Base-by-base conservation (phyloP, 352 stramenopile genomes). In the Globisporangium mamillatum region DNA sequence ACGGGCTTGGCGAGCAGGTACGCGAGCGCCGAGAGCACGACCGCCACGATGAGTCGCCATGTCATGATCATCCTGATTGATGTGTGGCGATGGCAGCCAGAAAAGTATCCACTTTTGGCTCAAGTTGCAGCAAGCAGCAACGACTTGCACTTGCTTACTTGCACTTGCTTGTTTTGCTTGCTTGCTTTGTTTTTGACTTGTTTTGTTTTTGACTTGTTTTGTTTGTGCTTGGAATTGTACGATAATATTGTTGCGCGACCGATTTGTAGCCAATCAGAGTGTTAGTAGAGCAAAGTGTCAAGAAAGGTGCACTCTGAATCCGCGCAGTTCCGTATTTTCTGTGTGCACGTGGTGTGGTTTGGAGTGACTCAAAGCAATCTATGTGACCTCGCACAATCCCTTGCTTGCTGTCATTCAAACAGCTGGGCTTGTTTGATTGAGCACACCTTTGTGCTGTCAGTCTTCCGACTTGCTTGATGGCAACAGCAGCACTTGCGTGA, bases 21-120 rank as follows among this genome's bases (percentile, higher is more conserved):
- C n/a, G 82, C 78, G 46, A 64, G 80, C 20, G 82, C 29, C 10
- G 70, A 72, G 44, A 74, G 63, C 60, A 89, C 64, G 48, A 71
- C 72, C 70, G 81, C 78, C 54, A 87, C 68, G 34, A 80, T 76
- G 54, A 90, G 58, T 12, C 85, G 85, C 81, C 85, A 91, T 36
- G 75, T 71, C 60, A 75, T 69, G 64, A 89, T 72, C 74, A 84
- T 80, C 1, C 69, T 29, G 20, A 38, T 38, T 9, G 32, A 38
- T 36, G 55, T 46, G 53, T 24, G 53, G 10, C 25, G 25, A 20
- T 1, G 27, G 12, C 52, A 38, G 20, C 10, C 10, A 56, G 16
- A 50, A n/a, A n/a, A n/a, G 41, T 50, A n/a, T 50, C 44, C 44
- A 52, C 44, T 52, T 52, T 14, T 46, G 9, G 38, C 12, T 14